Conservation (phyloP, 2,329 filamentous ascomycete species). For the Paecilomyces formosus region DNA sequence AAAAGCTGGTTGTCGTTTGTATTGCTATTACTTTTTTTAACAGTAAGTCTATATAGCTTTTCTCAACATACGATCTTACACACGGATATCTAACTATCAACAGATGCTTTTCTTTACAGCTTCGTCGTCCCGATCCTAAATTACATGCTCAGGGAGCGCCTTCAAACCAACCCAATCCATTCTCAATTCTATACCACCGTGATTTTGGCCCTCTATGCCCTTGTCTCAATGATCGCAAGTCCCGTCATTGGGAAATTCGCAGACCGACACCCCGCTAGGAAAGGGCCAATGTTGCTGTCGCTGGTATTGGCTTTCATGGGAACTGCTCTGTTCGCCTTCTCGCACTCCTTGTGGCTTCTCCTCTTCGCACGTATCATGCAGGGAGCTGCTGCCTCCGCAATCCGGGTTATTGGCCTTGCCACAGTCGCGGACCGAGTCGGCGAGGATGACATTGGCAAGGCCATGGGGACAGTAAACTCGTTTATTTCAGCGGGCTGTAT, state of each 20-base stretch:
- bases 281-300: conserved; percentile 6
- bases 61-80: no score
- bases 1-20: no score
- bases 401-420: conserved; percentile 19
- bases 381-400: conserved; percentile 10
- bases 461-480: conserved; percentile 8
- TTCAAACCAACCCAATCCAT: conserved; percentile 9
- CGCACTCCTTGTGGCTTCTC: conserved; percentile 1
- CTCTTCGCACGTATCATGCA: conserved; percentile 8
- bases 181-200: conserved; percentile 10
- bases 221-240: conserved; percentile 8
- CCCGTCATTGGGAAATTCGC: conserved; percentile 7
- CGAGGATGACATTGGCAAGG: conserved; percentile 12
- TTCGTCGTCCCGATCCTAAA: conserved; percentile 15
- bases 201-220: conserved; percentile 12
- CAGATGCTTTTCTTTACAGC: not conserved
- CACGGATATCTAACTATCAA: no score
- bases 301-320: conserved; percentile 7
- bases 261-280: conserved; percentile 5
- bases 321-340: conserved; percentile 5
- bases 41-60: no score
- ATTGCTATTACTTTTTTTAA: no score
- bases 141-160: conserved; percentile 13
- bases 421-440: conserved; percentile 11
- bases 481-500: conserved; percentile 10